Evolutionary conservation across 2,329 filamentous ascomycete species (phyloP).

Genomic region (Epichloe sylvatica): DNA sequence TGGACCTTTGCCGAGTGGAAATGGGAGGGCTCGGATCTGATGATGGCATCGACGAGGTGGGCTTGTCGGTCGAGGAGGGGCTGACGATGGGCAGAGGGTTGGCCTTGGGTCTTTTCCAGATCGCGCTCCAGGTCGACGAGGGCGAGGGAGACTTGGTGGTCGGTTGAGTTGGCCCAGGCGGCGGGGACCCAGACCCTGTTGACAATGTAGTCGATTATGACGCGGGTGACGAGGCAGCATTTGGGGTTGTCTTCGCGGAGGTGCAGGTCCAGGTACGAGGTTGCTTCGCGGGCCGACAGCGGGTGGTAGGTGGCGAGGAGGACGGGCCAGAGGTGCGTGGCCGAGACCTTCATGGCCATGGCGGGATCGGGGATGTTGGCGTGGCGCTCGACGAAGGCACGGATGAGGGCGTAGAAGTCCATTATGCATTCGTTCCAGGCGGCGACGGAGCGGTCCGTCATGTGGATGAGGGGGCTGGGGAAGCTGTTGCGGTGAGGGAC

Average conservation of each 20-base stretch:
- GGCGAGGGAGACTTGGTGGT: constrained; percentile 19
- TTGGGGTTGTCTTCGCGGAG: constrained; percentile 26
- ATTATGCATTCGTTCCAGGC: constrained; percentile 24
- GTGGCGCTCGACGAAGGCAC: constrained; percentile 22
- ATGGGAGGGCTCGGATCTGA: constrained; percentile 18
- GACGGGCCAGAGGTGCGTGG: constrained; percentile 22
- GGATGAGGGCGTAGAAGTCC: constrained; percentile 23
- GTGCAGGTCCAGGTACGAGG: constrained; percentile 28
- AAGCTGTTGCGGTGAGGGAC: constrained; percentile 10
- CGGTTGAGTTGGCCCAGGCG: constrained; percentile 25
- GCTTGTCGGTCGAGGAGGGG: constrained; percentile 26
- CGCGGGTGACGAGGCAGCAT: constrained; percentile 28
- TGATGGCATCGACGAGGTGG: constrained; percentile 23
- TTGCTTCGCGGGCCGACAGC: constrained; percentile 23
- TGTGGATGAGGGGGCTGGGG: constrained; percentile 19
- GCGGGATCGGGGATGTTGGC: constrained; percentile 19
- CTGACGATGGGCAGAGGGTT: constrained; percentile 22
- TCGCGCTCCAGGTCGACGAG: constrained; percentile 24
- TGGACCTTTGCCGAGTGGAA: constrained; percentile 23
- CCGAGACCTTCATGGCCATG: constrained; percentile 14
- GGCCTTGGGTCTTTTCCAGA: constrained; percentile 22
- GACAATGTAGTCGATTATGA: constrained; percentile 29
- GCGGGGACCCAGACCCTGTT: constrained; percentile 26
- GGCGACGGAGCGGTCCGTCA: constrained; percentile 20
- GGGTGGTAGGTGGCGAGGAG: constrained; percentile 24